Percentiles rank a stretch among this genome's conserved stretches.
These are phyloP conservation scores for Bombardia bombarda DNA, from an alignment of 495 filamentous ascomycete genomes.

Conservation along the genomic window DNA sequence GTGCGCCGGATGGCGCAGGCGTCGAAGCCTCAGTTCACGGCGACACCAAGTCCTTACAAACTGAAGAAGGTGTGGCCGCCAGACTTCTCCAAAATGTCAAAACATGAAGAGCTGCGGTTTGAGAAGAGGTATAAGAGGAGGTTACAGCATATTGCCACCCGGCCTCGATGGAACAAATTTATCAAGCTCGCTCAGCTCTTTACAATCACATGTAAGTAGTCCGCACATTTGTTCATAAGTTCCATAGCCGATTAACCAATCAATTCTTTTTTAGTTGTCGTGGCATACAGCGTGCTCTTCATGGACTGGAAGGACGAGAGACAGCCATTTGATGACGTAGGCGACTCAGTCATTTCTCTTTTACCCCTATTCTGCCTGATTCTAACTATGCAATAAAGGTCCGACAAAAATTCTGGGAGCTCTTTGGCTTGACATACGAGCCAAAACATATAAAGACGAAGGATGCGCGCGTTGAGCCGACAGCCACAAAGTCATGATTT, in stretches of 20 bases:
- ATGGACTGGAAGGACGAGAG: constrained; percentile 62
- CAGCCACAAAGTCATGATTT: too few relatives aligned
- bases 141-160: constrained; percentile 60
- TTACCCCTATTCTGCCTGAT: not conserved
- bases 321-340: constrained; percentile 55
- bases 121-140: constrained; percentile 68
- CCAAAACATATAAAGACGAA: not conserved
- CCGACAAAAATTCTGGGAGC: not conserved
- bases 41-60: constrained; percentile 20
- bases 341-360: constrained; percentile 2
- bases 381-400: not conserved
- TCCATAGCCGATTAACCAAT: not conserved
- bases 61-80: constrained; percentile 91
- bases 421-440: not conserved
- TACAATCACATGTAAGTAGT: constrained; percentile 63
- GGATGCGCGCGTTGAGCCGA: not conserved
- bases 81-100: constrained; percentile 71
- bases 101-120: constrained; percentile 78
- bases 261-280: constrained; percentile 40
- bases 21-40: constrained; percentile 7
- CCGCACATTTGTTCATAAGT: not conserved
- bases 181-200: constrained; percentile 64
- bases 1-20: constrained; percentile 28
- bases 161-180: constrained; percentile 66
- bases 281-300: constrained; percentile 67